Conservation (phyloP, 2,329 filamentous ascomycete genomes). For the Pestalotiopsis sp. region DNA sequence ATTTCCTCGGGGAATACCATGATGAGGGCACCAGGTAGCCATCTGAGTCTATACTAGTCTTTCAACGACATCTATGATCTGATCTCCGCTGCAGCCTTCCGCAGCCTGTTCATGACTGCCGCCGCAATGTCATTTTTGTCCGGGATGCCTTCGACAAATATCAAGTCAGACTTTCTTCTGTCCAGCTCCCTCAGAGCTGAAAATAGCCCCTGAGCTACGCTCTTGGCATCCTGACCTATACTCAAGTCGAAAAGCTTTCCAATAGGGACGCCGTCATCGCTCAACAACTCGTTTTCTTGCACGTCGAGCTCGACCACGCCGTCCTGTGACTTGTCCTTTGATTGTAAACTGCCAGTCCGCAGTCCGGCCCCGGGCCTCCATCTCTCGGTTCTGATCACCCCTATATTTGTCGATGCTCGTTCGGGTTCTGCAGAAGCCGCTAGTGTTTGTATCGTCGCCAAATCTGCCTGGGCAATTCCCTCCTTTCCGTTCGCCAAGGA, state of each 20-base stretch:
- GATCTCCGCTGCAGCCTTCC: conserved; percentile 71
- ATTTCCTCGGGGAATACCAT: conserved; percentile 21
- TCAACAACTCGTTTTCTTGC: conserved; percentile 38
- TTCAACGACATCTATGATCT: conserved; percentile 42
- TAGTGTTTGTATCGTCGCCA: conserved; percentile 20
- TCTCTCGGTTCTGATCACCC: conserved; percentile 55
- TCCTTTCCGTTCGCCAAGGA: conserved; percentile 33
- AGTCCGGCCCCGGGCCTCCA: conserved; percentile 50
- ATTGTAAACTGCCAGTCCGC: conserved; percentile 29
- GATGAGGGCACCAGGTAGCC: conserved; percentile 17
- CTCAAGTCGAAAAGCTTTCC: conserved; percentile 66
- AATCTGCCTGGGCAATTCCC: conserved; percentile 37
- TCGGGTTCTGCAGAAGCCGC: conserved; percentile 17
- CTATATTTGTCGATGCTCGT: conserved; percentile 35
- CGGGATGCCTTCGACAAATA: conserved; percentile 87
- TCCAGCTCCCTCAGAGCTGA: conserved; percentile 85
- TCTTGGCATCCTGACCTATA: conserved; percentile 68
- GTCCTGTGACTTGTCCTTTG: conserved; percentile 25
- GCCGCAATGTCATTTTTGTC: conserved; percentile 81
- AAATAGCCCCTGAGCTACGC: conserved; percentile 85
- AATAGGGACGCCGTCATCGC: conserved; percentile 29
- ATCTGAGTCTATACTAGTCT: conserved; percentile 22
- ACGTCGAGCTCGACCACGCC: conserved; percentile 36
- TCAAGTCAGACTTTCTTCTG: conserved; percentile 73
- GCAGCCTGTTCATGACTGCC: conserved; percentile 80